These are phyloP conservation scores for Globisporangium perplexum DNA, from an alignment of 352 stramenopile genomes.

Conservation along the genomic window DNA sequence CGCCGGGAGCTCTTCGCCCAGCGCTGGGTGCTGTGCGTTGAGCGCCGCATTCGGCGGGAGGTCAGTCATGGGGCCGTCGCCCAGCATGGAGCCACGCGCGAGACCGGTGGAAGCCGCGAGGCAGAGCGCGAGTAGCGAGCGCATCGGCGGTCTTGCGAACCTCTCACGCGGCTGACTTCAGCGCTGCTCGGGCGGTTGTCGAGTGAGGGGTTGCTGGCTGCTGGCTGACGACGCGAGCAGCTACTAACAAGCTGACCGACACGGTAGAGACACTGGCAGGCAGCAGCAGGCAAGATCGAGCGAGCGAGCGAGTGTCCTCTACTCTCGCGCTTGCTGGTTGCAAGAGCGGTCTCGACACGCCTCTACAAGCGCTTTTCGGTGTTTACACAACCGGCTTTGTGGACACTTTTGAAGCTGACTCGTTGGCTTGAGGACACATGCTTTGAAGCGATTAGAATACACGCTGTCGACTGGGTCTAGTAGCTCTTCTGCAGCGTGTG, in stretches of 20 bases:
- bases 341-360: too few species aligned
- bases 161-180: conserved; percentile 1
- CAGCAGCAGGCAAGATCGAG: too few species aligned
- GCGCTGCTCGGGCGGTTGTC: background rate
- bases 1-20: conserved; percentile 3
- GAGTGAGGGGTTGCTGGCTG: background rate
- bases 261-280: background rate
- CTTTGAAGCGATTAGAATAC: background rate
- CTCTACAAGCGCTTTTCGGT: background rate
- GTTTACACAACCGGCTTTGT: background rate
- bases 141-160: background rate
- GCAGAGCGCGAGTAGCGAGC: background rate
- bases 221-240: background rate
- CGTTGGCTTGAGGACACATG: background rate
- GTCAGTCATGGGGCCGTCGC: conserved; percentile 2
- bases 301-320: background rate
- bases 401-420: background rate
- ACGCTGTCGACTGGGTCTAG: too few species aligned
- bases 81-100: conserved; percentile 28
- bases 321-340: too few species aligned
- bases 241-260: background rate
- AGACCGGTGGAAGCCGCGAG: background rate
- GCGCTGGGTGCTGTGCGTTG: conserved; percentile 3
- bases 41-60: conserved; percentile 3
- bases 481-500: conserved; percentile 31